Conservation (phyloP, 225 moss, liverwort and hornwort species). For the Pseudisothecium myosuroides region DNA sequence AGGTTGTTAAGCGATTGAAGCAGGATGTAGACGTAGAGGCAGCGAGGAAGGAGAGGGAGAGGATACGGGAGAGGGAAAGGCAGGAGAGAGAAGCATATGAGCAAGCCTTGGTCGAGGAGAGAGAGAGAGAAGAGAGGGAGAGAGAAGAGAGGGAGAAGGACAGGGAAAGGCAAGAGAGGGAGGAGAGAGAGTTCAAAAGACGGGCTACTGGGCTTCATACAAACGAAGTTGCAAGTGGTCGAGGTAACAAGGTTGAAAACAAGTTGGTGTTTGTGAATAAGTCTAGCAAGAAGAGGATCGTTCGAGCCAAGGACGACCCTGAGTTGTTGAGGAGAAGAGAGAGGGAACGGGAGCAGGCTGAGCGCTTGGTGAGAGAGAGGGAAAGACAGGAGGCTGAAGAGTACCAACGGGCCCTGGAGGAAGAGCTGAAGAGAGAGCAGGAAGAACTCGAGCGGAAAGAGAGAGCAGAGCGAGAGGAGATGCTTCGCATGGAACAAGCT, state of each 20-base stretch:
- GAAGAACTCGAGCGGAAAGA: conserved; percentile 41
- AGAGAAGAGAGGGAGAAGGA: conserved; percentile 10
- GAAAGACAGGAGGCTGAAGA: conserved; percentile 31
- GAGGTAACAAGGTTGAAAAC: conserved; percentile 15
- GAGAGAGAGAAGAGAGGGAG: conserved; percentile 17
- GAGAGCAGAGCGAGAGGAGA: conserved; percentile 28
- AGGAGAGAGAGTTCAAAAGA: conserved; percentile 17
- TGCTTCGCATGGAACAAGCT: conserved; percentile 17
- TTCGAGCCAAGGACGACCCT: conserved; percentile 29
- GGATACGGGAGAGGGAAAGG: conserved; percentile 2
- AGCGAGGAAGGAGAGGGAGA: conserved; percentile 8
- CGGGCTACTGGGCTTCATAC: not conserved
- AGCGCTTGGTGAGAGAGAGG: conserved; percentile 22
- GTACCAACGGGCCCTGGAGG: conserved; percentile 17
- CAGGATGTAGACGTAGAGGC: conserved; percentile 6
- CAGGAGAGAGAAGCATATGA: conserved; percentile 24
- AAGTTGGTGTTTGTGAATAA: conserved; percentile 21
- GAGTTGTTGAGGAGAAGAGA: conserved; percentile 18
- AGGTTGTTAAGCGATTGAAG: conserved; percentile 1
- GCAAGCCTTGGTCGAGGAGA: conserved; percentile 18
- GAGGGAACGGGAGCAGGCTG: conserved; percentile 26
- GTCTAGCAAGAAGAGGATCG: conserved; percentile 26
- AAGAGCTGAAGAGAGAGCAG: conserved; percentile 34
- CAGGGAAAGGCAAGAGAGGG: conserved; percentile 17
- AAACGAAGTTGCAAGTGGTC: conserved; percentile 14